A percentile compares a stretch with the other conserved stretches of the same genome.
phyloP scores from a whole-genome alignment of 2,329 filamentous ascomycete species.

The Achaetomium macrosporum region DNA sequence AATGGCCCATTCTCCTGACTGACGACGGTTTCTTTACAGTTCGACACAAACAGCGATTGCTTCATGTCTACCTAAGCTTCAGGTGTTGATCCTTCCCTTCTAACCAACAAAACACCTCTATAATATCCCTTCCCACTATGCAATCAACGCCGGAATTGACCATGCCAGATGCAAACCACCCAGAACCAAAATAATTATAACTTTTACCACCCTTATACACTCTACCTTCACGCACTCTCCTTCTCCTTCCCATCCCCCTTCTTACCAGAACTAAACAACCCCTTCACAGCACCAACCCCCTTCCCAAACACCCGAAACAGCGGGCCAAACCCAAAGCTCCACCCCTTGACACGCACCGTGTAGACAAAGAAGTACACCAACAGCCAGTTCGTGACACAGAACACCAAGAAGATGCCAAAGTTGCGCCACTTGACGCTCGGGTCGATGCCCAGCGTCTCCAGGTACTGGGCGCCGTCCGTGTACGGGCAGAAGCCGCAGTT shows the following conservation, averaged over 20 bases:
- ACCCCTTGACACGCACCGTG: slow-evolving; percentile 26
- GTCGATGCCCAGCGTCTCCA: slow-evolving; percentile 52
- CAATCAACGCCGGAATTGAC: too few relatives aligned
- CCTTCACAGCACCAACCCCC: slow-evolving; percentile 12
- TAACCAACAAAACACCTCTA: too few relatives aligned
- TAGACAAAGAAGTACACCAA: slow-evolving; percentile 29
- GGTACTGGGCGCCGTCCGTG: slow-evolving; percentile 55
- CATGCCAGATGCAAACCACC: too few relatives aligned
- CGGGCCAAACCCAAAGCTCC: slow-evolving; percentile 26
- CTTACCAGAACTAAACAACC: slow-evolving; percentile 7
- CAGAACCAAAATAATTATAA: too few relatives aligned
- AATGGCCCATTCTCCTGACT: too few relatives aligned
- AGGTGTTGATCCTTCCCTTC: too few relatives aligned
- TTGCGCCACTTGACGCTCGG: slow-evolving; percentile 59
- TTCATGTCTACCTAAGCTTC: too few relatives aligned
- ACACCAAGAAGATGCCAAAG: slow-evolving; percentile 60
- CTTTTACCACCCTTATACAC: too few relatives aligned
- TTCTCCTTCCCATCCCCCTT: not conserved
- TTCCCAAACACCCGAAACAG: slow-evolving; percentile 18
- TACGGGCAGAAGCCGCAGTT: slow-evolving; percentile 63
- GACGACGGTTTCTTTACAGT: too few relatives aligned
- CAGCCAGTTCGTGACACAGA: slow-evolving; percentile 56
- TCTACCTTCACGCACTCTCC: too few relatives aligned
- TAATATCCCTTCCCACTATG: too few relatives aligned
- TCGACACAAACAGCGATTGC: too few relatives aligned